Evolutionary conservation across 202 grass and related monocot genomes (phyloP), one percentile per base, ranked within the genome.

Genomic region (Dendrocalamus latiflorus): DNA sequence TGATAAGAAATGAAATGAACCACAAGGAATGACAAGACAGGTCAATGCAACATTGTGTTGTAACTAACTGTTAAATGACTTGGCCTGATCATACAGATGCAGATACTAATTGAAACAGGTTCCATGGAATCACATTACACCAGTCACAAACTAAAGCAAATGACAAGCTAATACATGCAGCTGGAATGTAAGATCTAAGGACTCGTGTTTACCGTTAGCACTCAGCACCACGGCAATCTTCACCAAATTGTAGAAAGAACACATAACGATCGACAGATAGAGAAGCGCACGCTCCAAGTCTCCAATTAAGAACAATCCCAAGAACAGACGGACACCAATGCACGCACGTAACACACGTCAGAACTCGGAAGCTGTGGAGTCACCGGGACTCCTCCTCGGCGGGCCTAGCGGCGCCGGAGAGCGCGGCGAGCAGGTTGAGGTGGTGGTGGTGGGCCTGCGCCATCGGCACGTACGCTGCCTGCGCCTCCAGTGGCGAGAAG

Each of bases 381-480:
- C 80, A 90, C 37, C 88, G 88, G 75, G 70, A 65, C 69, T 90
- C 75, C 84, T 90, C 88, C 75, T 90, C 84, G 45, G 84, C 45
- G 54, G 80, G 84, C 54, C 70, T 20, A 1, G 80, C 64, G 69
- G 69, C 84, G 69, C 88, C 88, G 62, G 88, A 90, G 44, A 87
- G 84, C 69, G 88, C 88, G 47, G 88, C 81, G 62, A 90, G 62
- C 4, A 90, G 88, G 84, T 90, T 87, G 66, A 90, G 88, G 75
- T 89, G 88, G 86, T 87, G 71, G 34, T 84, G 86, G 84, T 86
- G 88, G 5, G 76, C 81, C n/a, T n/a, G n/a, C n/a, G n/a, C n/a
- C n/a, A n/a, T n/a, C n/a, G n/a, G n/a, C n/a, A n/a, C n/a, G n/a
- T n/a, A n/a, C n/a, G n/a, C n/a, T n/a, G n/a, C n/a, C n/a, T n/a